These are phyloP conservation scores for Gossypium anomalum DNA, from an alignment of 345 rosid species.

Conservation along the genomic window DNA sequence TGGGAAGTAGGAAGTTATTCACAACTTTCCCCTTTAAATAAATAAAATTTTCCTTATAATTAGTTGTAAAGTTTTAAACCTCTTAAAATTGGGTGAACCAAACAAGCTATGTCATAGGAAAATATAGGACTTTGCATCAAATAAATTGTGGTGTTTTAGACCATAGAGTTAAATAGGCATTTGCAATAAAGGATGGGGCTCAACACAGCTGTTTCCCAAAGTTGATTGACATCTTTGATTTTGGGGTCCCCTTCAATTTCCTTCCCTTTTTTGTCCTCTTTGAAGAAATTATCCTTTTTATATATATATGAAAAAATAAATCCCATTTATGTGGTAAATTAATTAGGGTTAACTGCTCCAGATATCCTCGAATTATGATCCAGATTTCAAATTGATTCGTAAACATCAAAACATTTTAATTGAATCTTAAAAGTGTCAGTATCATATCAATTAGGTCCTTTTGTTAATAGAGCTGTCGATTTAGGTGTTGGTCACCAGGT, in stretches of 20 bases:
- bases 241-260: background rate
- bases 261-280: background rate
- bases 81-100: background rate
- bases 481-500: background rate
- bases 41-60: background rate
- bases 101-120: background rate
- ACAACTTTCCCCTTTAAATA: background rate
- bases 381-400: too few relatives aligned
- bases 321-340: background rate
- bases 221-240: background rate
- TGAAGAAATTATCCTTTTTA: background rate
- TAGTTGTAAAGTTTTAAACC: background rate
- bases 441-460: background rate
- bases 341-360: background rate
- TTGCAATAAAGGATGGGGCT: background rate
- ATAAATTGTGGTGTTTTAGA: background rate
- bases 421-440: background rate
- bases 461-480: too few relatives aligned
- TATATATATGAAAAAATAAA: background rate
- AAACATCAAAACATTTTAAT: background rate
- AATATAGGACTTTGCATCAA: background rate
- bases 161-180: background rate
- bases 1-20: background rate
- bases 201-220: background rate
- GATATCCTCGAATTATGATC: background rate